A percentile compares a stretch with the other conserved stretches of the same genome.
phyloP scores from a whole-genome alignment of 352 stramenopile species.

The Phytophthora quininea region DNA sequence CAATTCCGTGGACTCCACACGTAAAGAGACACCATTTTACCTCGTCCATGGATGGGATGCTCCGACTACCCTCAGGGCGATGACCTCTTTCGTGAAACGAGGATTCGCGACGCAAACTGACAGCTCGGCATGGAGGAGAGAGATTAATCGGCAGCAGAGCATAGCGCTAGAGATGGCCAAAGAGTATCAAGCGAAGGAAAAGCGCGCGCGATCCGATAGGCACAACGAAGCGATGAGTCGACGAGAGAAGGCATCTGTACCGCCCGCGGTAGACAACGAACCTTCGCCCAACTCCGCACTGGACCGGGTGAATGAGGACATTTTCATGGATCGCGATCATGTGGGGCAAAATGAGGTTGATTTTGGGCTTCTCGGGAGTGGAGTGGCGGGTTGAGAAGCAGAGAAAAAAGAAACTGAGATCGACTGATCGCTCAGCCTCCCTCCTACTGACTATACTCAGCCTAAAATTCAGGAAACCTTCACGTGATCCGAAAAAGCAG shows the following conservation, averaged over 20 bases:
- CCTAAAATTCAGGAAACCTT: no score
- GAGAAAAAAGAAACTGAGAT: no score
- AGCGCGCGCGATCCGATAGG: not conserved
- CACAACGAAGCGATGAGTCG: no score
- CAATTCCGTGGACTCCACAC: not conserved
- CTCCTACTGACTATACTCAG: no score
- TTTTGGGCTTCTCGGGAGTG: no score
- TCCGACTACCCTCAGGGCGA: not conserved
- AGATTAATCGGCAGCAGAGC: not conserved
- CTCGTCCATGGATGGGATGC: slow-evolving; percentile 2
- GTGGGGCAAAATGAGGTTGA: no score
- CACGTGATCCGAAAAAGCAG: no score
- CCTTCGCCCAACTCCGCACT: not conserved
- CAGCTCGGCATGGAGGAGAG: not conserved
- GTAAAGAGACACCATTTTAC: not conserved
- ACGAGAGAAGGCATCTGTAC: not conserved
- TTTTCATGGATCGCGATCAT: no score
- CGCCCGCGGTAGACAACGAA: not conserved
- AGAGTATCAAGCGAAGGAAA: slow-evolving; percentile 4
- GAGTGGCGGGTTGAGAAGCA: no score
- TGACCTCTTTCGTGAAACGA: not conserved
- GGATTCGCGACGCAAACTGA: not conserved
- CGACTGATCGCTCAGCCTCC: no score
- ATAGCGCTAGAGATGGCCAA: slow-evolving; percentile 2
- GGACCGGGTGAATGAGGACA: no score